Evolutionary conservation across 495 filamentous ascomycete genomes (phyloP).

Genomic region (Daldinia childiae): DNA sequence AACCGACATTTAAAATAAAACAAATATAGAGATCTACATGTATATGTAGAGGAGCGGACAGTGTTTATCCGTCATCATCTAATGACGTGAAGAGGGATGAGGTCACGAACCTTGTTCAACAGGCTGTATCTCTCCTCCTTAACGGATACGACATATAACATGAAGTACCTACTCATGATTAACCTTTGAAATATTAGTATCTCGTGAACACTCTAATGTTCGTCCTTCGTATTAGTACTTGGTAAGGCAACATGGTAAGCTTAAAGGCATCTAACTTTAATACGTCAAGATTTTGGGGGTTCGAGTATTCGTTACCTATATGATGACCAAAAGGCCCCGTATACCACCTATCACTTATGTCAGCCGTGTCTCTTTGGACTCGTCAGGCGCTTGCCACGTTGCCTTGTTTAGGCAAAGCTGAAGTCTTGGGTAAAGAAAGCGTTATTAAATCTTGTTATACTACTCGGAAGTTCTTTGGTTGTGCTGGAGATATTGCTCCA

Average conservation of each 20-base stretch:
- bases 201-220: neutral
- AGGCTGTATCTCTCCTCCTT: neutral
- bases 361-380: neutral
- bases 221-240: neutral
- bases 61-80: neutral
- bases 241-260: neutral
- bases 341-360: neutral
- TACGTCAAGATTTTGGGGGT: neutral
- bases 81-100: neutral
- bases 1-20: neutral
- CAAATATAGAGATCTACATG: neutral
- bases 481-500: neutral
- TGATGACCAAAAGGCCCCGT: neutral
- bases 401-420: constrained; percentile 8
- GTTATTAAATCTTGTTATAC: neutral
- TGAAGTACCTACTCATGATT: neutral
- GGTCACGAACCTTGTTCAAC: neutral
- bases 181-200: neutral
- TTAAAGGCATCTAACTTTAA: neutral
- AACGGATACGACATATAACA: neutral
- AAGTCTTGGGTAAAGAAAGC: neutral
- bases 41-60: neutral
- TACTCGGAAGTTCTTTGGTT: neutral
- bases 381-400: constrained; percentile 15
- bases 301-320: neutral